Conservation (phyloP, 176 grass and related monocot genomes). For the Puccinellia tenuiflora region DNA sequence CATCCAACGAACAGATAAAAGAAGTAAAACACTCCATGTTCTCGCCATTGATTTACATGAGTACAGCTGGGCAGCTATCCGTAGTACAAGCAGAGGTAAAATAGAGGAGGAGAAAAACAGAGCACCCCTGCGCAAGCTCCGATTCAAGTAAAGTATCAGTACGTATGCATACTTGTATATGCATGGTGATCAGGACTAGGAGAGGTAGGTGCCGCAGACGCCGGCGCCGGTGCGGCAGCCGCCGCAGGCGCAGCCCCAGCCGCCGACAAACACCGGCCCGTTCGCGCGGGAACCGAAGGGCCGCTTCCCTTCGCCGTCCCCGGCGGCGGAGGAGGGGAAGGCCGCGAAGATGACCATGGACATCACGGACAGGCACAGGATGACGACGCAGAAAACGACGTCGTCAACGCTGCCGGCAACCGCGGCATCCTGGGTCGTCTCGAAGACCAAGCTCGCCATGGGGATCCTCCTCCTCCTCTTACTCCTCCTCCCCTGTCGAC, state of each 20-base stretch:
- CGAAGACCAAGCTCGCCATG: constrained; percentile 36
- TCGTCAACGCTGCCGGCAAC: constrained; percentile 22
- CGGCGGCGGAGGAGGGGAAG: background rate
- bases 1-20: background rate
- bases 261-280: constrained; percentile 38
- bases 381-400: constrained; percentile 48
- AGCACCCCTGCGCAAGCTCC: background rate
- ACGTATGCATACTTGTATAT: background rate
- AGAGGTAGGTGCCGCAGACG: constrained; percentile 61
- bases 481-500: background rate
- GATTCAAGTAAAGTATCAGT: background rate
- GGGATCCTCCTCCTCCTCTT: background rate
- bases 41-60: background rate
- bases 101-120: background rate
- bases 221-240: constrained; percentile 28
- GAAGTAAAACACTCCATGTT: background rate
- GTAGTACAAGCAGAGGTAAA: background rate
- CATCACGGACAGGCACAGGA: constrained; percentile 41
- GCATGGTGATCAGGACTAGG: constrained; percentile 19
- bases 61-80: background rate
- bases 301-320: background rate
- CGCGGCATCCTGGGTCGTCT: background rate
- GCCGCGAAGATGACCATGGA: constrained; percentile 54
- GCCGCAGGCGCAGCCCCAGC: constrained; percentile 45
- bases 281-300: background rate